These are phyloP conservation scores for Neurospora hispaniola DNA, from an alignment of 495 filamentous ascomycete genomes.

Conservation along the genomic window DNA sequence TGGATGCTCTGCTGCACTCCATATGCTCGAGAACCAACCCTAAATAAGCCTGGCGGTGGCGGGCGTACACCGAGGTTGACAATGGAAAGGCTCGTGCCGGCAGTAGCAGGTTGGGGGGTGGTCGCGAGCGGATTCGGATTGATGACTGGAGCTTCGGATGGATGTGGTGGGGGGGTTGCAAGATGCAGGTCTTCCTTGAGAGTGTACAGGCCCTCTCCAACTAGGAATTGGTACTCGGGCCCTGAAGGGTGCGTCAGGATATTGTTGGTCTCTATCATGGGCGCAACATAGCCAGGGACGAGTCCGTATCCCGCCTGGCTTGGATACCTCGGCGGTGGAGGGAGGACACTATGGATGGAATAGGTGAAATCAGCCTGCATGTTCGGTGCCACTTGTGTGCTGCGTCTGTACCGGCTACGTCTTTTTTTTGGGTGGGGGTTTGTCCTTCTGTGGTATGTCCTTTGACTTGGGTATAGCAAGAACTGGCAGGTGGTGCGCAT, in stretches of 20 bases:
- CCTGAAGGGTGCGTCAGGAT: constrained; percentile 67
- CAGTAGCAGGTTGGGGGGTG: constrained; percentile 63
- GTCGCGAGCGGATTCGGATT: constrained; percentile 89
- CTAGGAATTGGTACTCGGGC: constrained; percentile 72
- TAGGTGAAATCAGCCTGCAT: constrained; percentile 1
- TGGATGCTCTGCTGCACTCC: constrained; percentile 44
- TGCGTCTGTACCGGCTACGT: neutral
- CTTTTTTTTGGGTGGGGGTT: neutral
- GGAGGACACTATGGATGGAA: constrained; percentile 51
- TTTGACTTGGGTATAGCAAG: neutral
- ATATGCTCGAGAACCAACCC: constrained; percentile 23
- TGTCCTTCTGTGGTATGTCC: neutral
- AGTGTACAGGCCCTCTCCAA: constrained; percentile 88
- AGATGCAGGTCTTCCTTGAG: constrained; percentile 84
- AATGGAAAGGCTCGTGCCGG: constrained; percentile 79
- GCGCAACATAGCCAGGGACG: constrained; percentile 50
- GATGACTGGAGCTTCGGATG: constrained; percentile 73
- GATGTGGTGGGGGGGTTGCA: constrained; percentile 89
- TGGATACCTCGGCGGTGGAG: constrained; percentile 76
- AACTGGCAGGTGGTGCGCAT: neutral
- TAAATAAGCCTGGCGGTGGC: constrained; percentile 46
- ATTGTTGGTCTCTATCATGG: constrained; percentile 88
- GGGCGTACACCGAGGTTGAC: constrained; percentile 54
- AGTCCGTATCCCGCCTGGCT: constrained; percentile 53
- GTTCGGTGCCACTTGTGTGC: neutral